These are phyloP conservation scores for Ceriops decandra DNA, from an alignment of 345 rosid genomes.

Conservation along the genomic window DNA sequence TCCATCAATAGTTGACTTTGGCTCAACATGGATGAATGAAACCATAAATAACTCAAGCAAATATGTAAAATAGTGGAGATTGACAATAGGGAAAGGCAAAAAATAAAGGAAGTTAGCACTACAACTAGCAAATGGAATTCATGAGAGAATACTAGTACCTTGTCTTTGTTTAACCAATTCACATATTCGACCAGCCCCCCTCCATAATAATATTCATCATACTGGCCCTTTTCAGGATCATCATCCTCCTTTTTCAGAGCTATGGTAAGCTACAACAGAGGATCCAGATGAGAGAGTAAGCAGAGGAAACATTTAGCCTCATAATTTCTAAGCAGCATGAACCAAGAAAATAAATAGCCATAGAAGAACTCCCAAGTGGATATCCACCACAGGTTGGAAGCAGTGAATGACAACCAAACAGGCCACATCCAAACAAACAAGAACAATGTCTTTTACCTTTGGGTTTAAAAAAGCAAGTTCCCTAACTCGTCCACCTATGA, in stretches of 20 bases:
- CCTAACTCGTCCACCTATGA: slow-evolving; percentile 83
- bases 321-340: neutral
- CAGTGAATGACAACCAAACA: neutral
- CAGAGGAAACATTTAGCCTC: slow-evolving; percentile 10
- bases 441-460: slow-evolving; percentile 42
- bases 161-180: slow-evolving; percentile 81
- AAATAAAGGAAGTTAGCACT: neutral
- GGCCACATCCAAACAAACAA: slow-evolving; percentile 5
- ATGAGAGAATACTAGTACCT: slow-evolving; percentile 42
- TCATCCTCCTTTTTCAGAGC: slow-evolving; percentile 52
- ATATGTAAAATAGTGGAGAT: slow-evolving; percentile 7
- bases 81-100: neutral
- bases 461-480: slow-evolving; percentile 97
- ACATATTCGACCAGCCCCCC: slow-evolving; percentile 95
- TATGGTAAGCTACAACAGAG: slow-evolving; percentile 63
- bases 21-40: no score
- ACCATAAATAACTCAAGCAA: neutral
- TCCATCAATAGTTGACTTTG: no score
- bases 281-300: neutral
- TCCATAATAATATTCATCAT: slow-evolving; percentile 63
- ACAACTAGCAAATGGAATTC: neutral
- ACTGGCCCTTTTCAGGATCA: slow-evolving; percentile 57
- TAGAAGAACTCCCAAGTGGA: no score
- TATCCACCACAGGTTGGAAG: neutral
- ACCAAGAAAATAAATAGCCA: slow-evolving; percentile 8